These are phyloP conservation scores for Rhizopogon salebrosus DNA, from an alignment of 768 basidiomycete species.

Conservation along the genomic window DNA sequence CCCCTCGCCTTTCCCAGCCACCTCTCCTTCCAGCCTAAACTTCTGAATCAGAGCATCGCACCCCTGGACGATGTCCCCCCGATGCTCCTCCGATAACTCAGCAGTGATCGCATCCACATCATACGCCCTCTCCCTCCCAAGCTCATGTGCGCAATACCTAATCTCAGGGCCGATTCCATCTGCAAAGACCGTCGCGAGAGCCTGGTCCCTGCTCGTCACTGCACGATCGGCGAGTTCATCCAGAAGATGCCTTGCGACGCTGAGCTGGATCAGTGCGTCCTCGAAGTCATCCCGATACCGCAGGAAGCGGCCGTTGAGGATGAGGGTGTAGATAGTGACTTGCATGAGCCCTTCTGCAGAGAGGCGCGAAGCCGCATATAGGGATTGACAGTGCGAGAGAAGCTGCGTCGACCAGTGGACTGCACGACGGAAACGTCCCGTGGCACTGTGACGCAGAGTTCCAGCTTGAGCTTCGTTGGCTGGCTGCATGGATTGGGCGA, in stretches of 20 bases:
- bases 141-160: conserved; percentile 85
- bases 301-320: conserved; percentile 79
- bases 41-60: conserved; percentile 50
- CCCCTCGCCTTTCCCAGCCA: conserved; percentile 30
- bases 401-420: conserved; percentile 76
- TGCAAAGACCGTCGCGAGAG: conserved; percentile 74
- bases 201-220: conserved; percentile 77
- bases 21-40: conserved; percentile 40
- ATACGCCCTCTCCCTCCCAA: conserved; percentile 74
- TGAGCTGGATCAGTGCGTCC: conserved; percentile 68
- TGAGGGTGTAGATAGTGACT: conserved; percentile 70
- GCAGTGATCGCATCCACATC: conserved; percentile 72
- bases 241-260: conserved; percentile 72
- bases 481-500: conserved; percentile 44
- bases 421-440: conserved; percentile 75
- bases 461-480: conserved; percentile 47
- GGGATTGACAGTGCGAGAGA: conserved; percentile 64
- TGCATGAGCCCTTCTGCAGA: conserved; percentile 60
- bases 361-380: conserved; percentile 49
- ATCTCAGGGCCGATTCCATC: conserved; percentile 92
- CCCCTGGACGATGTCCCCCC: conserved; percentile 57
- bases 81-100: conserved; percentile 54
- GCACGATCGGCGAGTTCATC: conserved; percentile 60
- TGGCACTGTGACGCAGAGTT: conserved; percentile 66
- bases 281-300: conserved; percentile 74